Conservation (phyloP, 2,329 filamentous ascomycete species). For the Fusarium neocosmosporiellum region DNA sequence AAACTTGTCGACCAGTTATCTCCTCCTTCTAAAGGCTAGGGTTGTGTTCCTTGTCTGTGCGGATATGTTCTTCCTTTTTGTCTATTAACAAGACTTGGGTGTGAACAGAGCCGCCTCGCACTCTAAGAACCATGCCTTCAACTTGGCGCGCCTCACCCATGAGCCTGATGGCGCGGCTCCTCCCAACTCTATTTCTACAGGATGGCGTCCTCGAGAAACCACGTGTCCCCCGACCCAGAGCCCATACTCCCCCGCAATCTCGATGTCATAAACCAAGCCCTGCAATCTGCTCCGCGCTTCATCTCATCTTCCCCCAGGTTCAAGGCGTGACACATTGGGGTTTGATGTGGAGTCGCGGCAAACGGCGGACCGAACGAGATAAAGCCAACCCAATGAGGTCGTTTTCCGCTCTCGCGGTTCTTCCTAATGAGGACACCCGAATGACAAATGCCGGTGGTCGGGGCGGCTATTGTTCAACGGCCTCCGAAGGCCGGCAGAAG, state of each 20-base stretch:
- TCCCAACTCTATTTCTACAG: neutral
- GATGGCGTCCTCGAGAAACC: neutral
- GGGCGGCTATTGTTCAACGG: neutral
- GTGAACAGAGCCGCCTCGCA: neutral
- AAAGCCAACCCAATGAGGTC: conserved; percentile 34
- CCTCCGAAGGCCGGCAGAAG: neutral
- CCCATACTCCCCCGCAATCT: neutral
- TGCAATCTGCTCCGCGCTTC: neutral
- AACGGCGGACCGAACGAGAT: conserved; percentile 38
- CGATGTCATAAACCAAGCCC: neutral
- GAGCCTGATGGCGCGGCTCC: neutral
- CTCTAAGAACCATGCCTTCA: neutral
- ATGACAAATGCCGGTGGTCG: neutral
- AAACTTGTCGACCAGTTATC: neutral
- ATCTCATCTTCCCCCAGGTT: neutral
- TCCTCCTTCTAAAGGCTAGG: neutral
- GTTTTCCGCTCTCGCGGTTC: conserved; percentile 33
- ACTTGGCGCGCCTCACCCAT: neutral
- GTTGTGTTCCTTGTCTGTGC: neutral
- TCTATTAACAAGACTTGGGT: neutral
- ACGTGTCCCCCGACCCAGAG: neutral
- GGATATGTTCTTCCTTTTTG: neutral
- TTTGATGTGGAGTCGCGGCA: conserved; percentile 38
- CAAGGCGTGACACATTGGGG: neutral
- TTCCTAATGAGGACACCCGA: conserved; percentile 12